Base-by-base conservation (phyloP, 352 stramenopile species). In the Phytophthora hibernalis region DNA sequence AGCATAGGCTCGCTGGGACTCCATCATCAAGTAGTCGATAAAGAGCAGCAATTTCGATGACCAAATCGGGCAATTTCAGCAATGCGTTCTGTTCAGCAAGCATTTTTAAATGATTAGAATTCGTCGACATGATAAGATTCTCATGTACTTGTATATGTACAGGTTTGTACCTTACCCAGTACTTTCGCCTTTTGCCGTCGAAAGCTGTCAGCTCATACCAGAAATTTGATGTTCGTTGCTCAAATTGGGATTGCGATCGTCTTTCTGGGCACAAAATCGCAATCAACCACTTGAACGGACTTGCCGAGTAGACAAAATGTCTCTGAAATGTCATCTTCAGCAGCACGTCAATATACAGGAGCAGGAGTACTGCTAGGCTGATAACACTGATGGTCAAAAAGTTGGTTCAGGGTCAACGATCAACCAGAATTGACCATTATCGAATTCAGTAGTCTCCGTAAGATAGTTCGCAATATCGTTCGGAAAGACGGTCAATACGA, bases 361-460 rank as follows among this genome's bases (percentile, higher is more conserved):
- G 2, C 1, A 52, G 35, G 2, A 84, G 21, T 1, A 58, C 21
- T 9, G 35, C 28, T 0, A 82, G 43, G 9, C 59, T 49, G 0
- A 66, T 5, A 0, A 69, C 35, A 5, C 52, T 73, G 1, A 76
- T n/a, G 4, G 9, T 22, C 30, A 64, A 54, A 31, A 12, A 71
- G 47, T 40, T 26, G 21, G 37, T n/a, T 75, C 51, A 9, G 49
- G 21, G 28, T 70, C 58, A 3, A 61, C 30, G 26, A 81, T 69
- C 22, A 74, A 64, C 80, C 76, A 89, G 28, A 85, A 89, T 1
- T 78, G 55, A 2, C 77, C 77, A 38, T 85, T 48, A 35, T 87
- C 77, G 24, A 85, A 79, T 13, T 69, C 54, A 1, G 22, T 35
- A 0, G 78, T 87, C 55, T 80, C 56, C 74, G 85, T 85, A 21